Base-by-base conservation (phyloP, 2,329 filamentous ascomycete genomes). In the Trichoderma semiorbis region DNA sequence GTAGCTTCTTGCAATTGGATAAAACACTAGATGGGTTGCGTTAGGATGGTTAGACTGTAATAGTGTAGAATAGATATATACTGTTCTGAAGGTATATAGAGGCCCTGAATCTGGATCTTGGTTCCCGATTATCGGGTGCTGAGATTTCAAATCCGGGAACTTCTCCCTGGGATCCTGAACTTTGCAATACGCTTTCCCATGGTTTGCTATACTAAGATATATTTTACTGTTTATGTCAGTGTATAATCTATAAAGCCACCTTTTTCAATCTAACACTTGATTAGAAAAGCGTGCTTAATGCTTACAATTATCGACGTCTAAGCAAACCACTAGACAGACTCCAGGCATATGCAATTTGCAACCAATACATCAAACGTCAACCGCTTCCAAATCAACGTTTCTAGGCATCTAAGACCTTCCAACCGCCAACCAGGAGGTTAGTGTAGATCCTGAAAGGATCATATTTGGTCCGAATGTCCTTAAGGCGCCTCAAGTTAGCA, bases 371-470 rank as follows among this genome's bases (percentile, higher is more conserved):
- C 55, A 18, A 60, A 60, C 28, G 55, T 60, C 55, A 60, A 60
- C 55, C 55, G 28, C 55, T 60, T 60, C 55, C 55, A 60, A 18
- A 60, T 34, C 28, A 60, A 60, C 28, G 57, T 60, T 60, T 60
- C 57, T 60, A 60, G n/a, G 57, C 57, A 60, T 60, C 57, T 18
- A 60, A 34, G 57, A 60, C 57, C 57, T 60, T 60, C 57, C 57
- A 60, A 60, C 57, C 57, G 57, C 57, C 57, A 60, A 60, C 57
- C 57, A 60, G 28, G 57, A 60, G 57, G 57, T 60, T 60, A 60
- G 57, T 60, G 57, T 60, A 60, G 30, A 60, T 34, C 57, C 57
- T 34, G 18, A 60, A 60, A 34, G 57, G 57, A 34, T 60, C 57
- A 60, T 60, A 60, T 60, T 60, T 60, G 30, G 57, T 60, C 57